Conservation (phyloP, 768 basidiomycete genomes). For the Serendipita sp. region DNA sequence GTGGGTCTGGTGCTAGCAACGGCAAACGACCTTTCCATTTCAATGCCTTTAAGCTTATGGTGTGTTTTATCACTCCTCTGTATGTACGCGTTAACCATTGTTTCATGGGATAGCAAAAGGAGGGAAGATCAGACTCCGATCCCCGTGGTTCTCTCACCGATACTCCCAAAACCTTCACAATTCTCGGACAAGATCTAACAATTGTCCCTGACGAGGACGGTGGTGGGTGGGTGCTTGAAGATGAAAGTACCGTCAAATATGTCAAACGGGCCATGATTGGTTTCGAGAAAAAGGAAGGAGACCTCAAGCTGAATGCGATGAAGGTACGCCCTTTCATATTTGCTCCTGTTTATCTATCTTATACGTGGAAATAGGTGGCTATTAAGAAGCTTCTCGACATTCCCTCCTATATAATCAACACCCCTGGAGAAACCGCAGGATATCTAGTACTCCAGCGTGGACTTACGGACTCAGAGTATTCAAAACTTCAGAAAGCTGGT, state of each 20-base stretch:
- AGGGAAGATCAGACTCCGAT: not conserved
- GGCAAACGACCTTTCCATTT: not conserved
- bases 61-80: not conserved
- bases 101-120: not conserved
- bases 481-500: not conserved
- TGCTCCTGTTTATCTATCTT: not conserved
- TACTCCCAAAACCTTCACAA: not conserved
- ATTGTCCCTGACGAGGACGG: not conserved
- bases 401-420: not conserved
- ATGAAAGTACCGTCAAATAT: not conserved
- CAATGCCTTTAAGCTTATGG: slow-evolving; percentile 1
- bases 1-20: not conserved
- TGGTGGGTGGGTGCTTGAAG: not conserved
- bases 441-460: slow-evolving; percentile 2
- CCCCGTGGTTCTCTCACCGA: not conserved
- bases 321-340: not conserved
- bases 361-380: not conserved
- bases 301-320: not conserved
- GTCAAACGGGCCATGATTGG: not conserved
- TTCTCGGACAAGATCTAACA: not conserved
- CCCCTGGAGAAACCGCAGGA: not conserved
- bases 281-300: not conserved
- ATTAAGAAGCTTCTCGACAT: not conserved
- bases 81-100: not conserved
- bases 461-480: not conserved